Conservation (phyloP, 1,284 basidiomycete species). For the Ganoderma leucocontextum region DNA sequence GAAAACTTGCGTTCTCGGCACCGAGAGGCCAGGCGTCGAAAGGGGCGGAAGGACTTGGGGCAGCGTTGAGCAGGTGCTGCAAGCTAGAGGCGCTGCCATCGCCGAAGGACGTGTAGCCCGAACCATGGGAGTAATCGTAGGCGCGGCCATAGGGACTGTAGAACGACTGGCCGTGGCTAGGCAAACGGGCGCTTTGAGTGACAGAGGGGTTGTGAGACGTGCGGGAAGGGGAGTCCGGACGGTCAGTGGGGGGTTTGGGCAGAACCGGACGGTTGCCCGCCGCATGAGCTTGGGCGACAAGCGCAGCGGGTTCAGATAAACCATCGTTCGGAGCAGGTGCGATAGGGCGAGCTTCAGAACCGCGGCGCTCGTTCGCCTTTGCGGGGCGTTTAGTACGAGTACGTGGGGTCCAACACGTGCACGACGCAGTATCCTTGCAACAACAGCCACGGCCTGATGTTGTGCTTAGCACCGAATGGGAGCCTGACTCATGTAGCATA, state of each 20-base stretch:
- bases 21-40: constrained; percentile 19
- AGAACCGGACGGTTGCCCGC: constrained; percentile 43
- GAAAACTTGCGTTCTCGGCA: not conserved
- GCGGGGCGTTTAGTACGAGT: constrained; percentile 27
- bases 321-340: constrained; percentile 7
- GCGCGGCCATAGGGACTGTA: constrained; percentile 72
- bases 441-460: constrained; percentile 45
- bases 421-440: constrained; percentile 51
- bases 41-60: not conserved
- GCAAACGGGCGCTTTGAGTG: constrained; percentile 34
- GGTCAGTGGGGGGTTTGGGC: constrained; percentile 44
- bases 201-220: constrained; percentile 34
- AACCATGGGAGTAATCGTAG: constrained; percentile 53
- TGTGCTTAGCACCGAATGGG: constrained; percentile 10
- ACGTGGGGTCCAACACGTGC: constrained; percentile 62
- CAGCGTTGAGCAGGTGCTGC: constrained; percentile 9
- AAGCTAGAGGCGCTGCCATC: constrained; percentile 7
- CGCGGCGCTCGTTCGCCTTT: constrained; percentile 22
- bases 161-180: constrained; percentile 52
- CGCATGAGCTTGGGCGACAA: constrained; percentile 38
- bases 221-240: constrained; percentile 43
- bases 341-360: constrained; percentile 16
- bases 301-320: constrained; percentile 38
- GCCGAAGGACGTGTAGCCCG: constrained; percentile 33
- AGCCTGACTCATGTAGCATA: not conserved